phyloP scores from a whole-genome alignment of 768 basidiomycete species.

The Cytidiella melzeri region DNA sequence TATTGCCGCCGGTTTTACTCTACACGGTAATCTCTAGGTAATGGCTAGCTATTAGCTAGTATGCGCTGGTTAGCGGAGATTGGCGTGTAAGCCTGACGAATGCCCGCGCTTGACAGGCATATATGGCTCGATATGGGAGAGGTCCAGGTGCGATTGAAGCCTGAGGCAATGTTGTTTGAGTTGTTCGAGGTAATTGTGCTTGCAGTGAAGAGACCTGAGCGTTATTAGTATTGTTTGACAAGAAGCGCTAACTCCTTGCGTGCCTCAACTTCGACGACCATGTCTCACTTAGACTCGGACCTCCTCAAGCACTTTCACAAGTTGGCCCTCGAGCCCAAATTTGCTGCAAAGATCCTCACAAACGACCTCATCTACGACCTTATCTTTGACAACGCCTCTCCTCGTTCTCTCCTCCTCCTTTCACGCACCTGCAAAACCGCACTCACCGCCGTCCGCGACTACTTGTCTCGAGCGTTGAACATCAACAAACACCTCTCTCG shows the following conservation, averaged over 20 bases:
- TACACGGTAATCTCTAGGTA: background rate
- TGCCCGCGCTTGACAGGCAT: background rate
- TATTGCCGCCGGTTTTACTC: background rate
- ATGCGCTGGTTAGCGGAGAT: background rate
- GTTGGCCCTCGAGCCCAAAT: no score
- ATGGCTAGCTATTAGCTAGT: background rate
- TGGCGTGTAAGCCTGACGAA: background rate
- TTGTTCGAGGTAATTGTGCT: no score
- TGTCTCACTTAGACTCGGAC: no score
- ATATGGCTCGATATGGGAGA: background rate
- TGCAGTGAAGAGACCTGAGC: no score
- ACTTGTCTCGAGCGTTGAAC: slow-evolving; percentile 27
- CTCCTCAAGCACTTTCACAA: no score
- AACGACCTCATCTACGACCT: slow-evolving; percentile 12
- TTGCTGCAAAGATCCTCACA: no score
- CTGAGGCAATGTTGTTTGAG: no score
- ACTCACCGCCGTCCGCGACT: slow-evolving; percentile 16
- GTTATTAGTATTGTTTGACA: no score
- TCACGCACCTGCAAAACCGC: slow-evolving; percentile 14
- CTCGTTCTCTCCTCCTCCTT: slow-evolving; percentile 9
- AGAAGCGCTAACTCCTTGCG: no score
- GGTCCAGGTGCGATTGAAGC: background rate
- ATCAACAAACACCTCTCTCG: slow-evolving; percentile 30
- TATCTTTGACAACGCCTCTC: slow-evolving; percentile 10
- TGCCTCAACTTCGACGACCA: no score